These are phyloP conservation scores for Rhizopus delemar DNA, from an alignment of 371 early-diverging fungal species.

Conservation along the genomic window DNA sequence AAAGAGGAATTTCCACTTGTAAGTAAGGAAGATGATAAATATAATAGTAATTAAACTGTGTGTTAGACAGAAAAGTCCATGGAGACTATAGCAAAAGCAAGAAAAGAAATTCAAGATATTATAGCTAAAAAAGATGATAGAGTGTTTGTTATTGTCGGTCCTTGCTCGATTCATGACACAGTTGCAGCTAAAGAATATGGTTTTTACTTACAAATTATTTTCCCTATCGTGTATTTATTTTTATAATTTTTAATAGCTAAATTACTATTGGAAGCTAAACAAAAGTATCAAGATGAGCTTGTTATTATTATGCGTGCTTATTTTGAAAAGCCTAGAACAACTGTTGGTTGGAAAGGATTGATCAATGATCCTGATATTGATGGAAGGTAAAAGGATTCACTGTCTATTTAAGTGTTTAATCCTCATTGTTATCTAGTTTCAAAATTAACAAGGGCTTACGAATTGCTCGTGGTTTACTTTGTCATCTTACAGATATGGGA, in stretches of 20 bases:
- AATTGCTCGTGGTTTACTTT: conserved; percentile 79
- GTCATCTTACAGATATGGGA: conserved; percentile 75
- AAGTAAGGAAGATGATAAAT: conserved; percentile 9
- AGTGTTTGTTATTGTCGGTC: conserved; percentile 85
- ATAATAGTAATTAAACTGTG: neutral
- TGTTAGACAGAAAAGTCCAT: conserved; percentile 34
- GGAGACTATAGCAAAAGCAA: conserved; percentile 42
- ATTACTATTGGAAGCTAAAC: conserved; percentile 32
- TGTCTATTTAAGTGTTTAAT: neutral
- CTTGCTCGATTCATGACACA: conserved; percentile 93
- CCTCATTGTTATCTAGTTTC: conserved; percentile 46
- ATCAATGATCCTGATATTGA: conserved; percentile 91
- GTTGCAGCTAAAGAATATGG: conserved; percentile 84
- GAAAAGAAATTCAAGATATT: conserved; percentile 67
- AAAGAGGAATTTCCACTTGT: conserved; percentile 61
- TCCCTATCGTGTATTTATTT: neutral
- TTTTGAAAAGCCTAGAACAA: conserved; percentile 94
- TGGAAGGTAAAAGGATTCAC: conserved; percentile 51
- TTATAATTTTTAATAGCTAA: conserved; percentile 14
- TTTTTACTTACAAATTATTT: neutral
- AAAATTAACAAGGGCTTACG: conserved; percentile 90
- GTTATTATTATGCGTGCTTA: conserved; percentile 89
- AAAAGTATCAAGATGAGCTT: conserved; percentile 61
- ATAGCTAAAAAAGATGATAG: conserved; percentile 82
- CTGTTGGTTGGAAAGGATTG: conserved; percentile 94